Percentiles rank a stretch among this genome's conserved stretches.
Evolutionary conservation across 768 basidiomycete species (phyloP).

Genomic region (Tricholoma sp.): DNA sequence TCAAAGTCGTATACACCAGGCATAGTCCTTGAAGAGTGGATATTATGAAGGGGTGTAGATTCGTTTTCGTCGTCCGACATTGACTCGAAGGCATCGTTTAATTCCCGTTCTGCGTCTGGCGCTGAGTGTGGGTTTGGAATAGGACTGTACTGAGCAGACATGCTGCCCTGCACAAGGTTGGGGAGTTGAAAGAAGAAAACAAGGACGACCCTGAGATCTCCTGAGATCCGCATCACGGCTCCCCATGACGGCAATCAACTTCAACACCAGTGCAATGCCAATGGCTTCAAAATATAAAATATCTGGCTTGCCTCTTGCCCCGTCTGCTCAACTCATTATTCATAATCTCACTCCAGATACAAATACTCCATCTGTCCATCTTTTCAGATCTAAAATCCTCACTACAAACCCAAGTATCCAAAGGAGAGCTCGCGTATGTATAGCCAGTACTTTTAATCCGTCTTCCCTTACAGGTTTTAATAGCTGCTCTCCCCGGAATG

Average conservation of each 20-base stretch:
- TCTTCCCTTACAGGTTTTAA: not conserved
- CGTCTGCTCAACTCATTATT: slow-evolving; percentile 34
- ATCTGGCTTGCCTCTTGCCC: slow-evolving; percentile 48
- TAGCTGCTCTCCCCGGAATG: slow-evolving; percentile 45
- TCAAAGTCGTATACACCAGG: slow-evolving; percentile 72
- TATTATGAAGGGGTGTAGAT: slow-evolving; percentile 28
- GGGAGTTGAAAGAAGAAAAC: slow-evolving; percentile 1
- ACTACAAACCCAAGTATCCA: slow-evolving; percentile 56
- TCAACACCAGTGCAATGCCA: too few species aligned
- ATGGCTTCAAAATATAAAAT: slow-evolving; percentile 32
- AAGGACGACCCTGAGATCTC: too few species aligned
- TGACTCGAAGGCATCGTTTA: slow-evolving; percentile 15
- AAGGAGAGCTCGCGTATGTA: slow-evolving; percentile 52
- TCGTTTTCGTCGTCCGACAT: slow-evolving; percentile 17
- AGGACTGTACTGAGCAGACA: slow-evolving; percentile 36
- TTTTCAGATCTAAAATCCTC: slow-evolving; percentile 48
- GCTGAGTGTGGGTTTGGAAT: slow-evolving; percentile 4
- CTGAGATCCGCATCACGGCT: too few species aligned
- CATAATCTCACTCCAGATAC: slow-evolving; percentile 56
- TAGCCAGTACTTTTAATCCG: not conserved
- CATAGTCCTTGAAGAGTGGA: slow-evolving; percentile 13
- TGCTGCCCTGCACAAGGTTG: slow-evolving; percentile 18
- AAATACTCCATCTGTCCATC: slow-evolving; percentile 43
- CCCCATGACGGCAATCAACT: too few species aligned
- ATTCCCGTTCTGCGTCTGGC: slow-evolving; percentile 6